A percentile compares a stretch with the other conserved stretches of the same genome.
Conservation (phyloP, 768 basidiomycete genomes). For the Naganishia randhawae region DNA sequence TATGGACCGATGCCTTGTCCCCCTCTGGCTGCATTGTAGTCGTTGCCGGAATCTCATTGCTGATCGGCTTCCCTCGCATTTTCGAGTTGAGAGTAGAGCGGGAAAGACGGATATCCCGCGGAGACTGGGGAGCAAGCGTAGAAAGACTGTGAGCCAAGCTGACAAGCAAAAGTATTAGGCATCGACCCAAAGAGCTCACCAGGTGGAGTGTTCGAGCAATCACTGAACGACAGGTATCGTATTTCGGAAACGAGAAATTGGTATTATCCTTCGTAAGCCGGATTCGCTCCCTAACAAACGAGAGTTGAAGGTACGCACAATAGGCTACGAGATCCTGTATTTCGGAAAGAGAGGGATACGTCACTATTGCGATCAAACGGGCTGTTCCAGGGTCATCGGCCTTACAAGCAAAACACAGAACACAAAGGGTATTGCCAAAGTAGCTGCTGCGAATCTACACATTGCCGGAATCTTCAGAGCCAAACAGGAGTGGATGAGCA, state of each 20-base stretch:
- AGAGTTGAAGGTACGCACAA: conserved; percentile 9
- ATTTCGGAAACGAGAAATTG: not conserved
- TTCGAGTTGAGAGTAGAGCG: not conserved
- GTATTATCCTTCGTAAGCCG: not conserved
- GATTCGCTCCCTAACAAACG: not conserved
- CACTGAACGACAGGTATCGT: not conserved
- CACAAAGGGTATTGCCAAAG: conserved; percentile 10
- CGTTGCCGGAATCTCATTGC: not conserved
- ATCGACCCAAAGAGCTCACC: not conserved
- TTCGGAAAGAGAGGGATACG: not conserved
- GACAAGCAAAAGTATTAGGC: not conserved
- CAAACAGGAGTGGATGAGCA: not conserved
- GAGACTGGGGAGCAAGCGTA: not conserved
- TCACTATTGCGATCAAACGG: not conserved
- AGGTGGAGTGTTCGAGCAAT: conserved; percentile 13
- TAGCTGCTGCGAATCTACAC: conserved; percentile 3
- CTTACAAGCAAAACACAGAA: conserved; percentile 17
- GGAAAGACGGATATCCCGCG: conserved; percentile 13
- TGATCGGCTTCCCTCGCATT: not conserved
- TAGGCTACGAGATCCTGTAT: conserved; percentile 21
- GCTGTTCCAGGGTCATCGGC: not conserved
- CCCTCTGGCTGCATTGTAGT: not conserved
- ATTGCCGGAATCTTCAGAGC: conserved; percentile 3
- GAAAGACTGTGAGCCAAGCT: not conserved
- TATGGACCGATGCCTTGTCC: not conserved